Percentiles rank a stretch among this genome's conserved stretches.
phyloP scores from a whole-genome alignment of 2,329 filamentous ascomycete genomes.

The Cadophora gregata region DNA sequence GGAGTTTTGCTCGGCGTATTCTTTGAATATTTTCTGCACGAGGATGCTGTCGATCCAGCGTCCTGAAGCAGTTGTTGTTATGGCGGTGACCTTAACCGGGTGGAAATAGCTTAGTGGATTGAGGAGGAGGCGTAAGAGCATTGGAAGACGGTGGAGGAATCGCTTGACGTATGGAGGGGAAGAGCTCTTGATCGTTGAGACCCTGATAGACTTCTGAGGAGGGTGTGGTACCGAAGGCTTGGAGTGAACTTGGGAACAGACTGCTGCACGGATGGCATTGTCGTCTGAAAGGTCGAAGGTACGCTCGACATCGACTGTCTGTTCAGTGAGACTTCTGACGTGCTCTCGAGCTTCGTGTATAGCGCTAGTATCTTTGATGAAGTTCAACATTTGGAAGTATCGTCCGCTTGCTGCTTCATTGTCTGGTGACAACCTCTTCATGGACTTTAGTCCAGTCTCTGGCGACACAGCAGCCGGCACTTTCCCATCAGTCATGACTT shows the following conservation, averaged over 20 bases:
- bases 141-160: conserved; percentile 56
- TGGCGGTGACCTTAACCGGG: conserved; percentile 54
- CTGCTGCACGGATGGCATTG: conserved; percentile 54
- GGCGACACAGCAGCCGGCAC: conserved; percentile 47
- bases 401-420: conserved; percentile 50
- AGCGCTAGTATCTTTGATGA: conserved; percentile 48
- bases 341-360: conserved; percentile 46
- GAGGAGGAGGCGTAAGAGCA: conserved; percentile 55
- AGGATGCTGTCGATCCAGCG: conserved; percentile 56
- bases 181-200: conserved; percentile 54
- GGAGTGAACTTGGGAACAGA: conserved; percentile 54
- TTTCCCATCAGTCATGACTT: conserved; percentile 48
- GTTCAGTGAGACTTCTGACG: conserved; percentile 35
- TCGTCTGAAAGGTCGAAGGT: conserved; percentile 48
- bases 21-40: conserved; percentile 55
- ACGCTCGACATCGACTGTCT: conserved; percentile 37
- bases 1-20: conserved; percentile 50
- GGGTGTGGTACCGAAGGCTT: conserved; percentile 57
- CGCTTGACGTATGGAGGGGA: conserved; percentile 48
- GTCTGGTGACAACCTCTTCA: conserved; percentile 52
- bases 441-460: conserved; percentile 46
- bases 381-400: conserved; percentile 50
- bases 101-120: conserved; percentile 58
- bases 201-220: conserved; percentile 53
- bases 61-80: conserved; percentile 56